Conservation (phyloP, 2,329 filamentous ascomycete species). For the Ophiocordyceps camponoti-saundersi region DNA sequence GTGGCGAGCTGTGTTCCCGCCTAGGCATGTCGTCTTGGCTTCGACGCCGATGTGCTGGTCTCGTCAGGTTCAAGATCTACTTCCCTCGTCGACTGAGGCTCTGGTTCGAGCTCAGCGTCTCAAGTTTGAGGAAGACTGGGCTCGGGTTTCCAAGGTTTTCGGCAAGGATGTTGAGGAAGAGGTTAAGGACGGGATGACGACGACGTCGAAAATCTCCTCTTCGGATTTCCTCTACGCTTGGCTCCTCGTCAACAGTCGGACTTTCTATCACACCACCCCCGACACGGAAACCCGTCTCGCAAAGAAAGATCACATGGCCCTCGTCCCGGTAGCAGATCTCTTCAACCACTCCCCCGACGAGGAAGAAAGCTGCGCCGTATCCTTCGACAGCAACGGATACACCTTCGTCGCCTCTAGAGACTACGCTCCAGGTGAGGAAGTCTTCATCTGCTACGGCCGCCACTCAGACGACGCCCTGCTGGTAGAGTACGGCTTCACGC, state of each 20-base stretch:
- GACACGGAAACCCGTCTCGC: constrained; percentile 21
- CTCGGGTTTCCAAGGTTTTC: constrained; percentile 12
- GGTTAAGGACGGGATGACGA: no score
- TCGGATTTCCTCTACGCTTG: constrained; percentile 35
- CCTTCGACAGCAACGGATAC: constrained; percentile 34
- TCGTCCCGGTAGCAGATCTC: constrained; percentile 58
- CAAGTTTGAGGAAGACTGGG: constrained; percentile 26
- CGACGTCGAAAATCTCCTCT: constrained; percentile 10
- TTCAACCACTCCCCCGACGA: constrained; percentile 38
- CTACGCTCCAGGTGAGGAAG: constrained; percentile 42
- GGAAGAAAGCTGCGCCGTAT: constrained; percentile 27
- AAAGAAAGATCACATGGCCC: constrained; percentile 43
- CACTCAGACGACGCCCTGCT: constrained; percentile 58
- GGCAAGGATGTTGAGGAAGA: background rate
- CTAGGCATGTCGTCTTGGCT: constrained; percentile 34
- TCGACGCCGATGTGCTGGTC: constrained; percentile 32
- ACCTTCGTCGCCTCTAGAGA: constrained; percentile 31
- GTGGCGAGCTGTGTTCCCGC: constrained; percentile 56
- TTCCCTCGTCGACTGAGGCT: constrained; percentile 22
- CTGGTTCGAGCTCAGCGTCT: constrained; percentile 35
- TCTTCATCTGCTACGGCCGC: constrained; percentile 50
- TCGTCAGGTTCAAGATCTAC: constrained; percentile 19
- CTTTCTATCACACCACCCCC: constrained; percentile 38
- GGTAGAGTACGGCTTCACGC: constrained; percentile 44
- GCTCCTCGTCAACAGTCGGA: constrained; percentile 44